Evolutionary conservation across 352 stramenopile species (phyloP).

Genomic region (Plasmopara muralis): DNA sequence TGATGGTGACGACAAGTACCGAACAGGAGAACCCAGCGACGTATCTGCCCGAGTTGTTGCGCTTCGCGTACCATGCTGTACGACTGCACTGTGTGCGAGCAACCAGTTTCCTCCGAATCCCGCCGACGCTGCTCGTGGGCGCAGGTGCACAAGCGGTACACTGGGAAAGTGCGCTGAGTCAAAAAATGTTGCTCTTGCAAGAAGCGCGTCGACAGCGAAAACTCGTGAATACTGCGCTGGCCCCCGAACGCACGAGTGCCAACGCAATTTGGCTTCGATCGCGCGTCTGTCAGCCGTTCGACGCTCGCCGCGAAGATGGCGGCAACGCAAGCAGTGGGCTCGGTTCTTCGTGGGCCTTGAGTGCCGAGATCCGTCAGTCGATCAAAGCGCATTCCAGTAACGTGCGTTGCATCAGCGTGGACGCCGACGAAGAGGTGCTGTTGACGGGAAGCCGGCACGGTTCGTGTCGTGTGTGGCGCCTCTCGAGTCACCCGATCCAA

Average conservation of each 20-base stretch:
- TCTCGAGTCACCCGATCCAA: conserved; percentile 44
- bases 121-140: conserved; percentile 28
- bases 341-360: conserved; percentile 23
- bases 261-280: conserved; percentile 31
- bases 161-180: conserved; percentile 44
- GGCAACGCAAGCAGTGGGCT: conserved; percentile 11
- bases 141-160: conserved; percentile 16
- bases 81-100: conserved; percentile 50
- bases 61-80: conserved; percentile 46
- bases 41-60: conserved; percentile 40
- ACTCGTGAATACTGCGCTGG: conserved; percentile 13
- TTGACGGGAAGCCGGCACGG: conserved; percentile 68
- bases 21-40: conserved; percentile 11
- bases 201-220: conserved; percentile 46
- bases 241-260: conserved; percentile 19
- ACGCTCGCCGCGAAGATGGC: conserved; percentile 21
- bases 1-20: neutral
- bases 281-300: conserved; percentile 23
- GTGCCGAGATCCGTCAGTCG: conserved; percentile 39
- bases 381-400: conserved; percentile 63
- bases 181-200: conserved; percentile 44
- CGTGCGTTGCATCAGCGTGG: conserved; percentile 46
- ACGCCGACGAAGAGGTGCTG: conserved; percentile 51
- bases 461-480: conserved; percentile 64
- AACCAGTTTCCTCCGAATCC: conserved; percentile 56